Evolutionary conservation across 208 protist genomes (phyloP).

Genomic region (Ichthyophonus hoferi): DNA sequence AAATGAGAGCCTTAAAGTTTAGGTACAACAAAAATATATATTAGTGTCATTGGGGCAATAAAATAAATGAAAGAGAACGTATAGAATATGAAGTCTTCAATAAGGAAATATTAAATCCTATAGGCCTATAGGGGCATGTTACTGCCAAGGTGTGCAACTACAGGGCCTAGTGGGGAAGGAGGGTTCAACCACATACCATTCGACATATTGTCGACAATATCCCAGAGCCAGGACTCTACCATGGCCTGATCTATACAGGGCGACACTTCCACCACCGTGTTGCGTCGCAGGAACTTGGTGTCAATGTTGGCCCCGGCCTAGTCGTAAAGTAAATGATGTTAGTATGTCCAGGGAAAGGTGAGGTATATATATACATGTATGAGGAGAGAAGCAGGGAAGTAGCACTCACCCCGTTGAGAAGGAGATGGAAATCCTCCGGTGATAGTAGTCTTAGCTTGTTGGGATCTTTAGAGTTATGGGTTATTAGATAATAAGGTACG

Average conservation of each 20-base stretch:
- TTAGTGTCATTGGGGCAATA: no score
- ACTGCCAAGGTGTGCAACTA: no score
- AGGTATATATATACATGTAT: background rate
- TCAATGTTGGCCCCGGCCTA: background rate
- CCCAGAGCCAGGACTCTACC: conserved; percentile 35
- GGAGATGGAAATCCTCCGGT: conserved; percentile 28
- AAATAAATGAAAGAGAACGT: no score
- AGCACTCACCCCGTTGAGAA: conserved; percentile 26
- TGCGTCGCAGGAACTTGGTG: background rate
- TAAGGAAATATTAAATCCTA: no score
- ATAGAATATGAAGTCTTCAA: no score
- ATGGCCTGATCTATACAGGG: background rate
- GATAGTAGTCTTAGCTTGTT: background rate
- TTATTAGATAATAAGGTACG: no score
- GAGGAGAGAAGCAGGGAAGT: background rate
- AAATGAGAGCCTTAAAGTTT: no score
- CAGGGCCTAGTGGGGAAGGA: no score
- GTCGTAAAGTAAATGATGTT: background rate
- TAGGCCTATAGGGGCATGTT: no score
- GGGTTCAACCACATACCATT: background rate
- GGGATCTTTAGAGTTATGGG: no score
- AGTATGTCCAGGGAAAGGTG: background rate
- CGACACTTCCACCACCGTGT: background rate
- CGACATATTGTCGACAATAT: conserved; percentile 9
- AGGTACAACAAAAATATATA: no score